Conservation (phyloP, 345 rosid genomes). For the Trapa bicornis region DNA sequence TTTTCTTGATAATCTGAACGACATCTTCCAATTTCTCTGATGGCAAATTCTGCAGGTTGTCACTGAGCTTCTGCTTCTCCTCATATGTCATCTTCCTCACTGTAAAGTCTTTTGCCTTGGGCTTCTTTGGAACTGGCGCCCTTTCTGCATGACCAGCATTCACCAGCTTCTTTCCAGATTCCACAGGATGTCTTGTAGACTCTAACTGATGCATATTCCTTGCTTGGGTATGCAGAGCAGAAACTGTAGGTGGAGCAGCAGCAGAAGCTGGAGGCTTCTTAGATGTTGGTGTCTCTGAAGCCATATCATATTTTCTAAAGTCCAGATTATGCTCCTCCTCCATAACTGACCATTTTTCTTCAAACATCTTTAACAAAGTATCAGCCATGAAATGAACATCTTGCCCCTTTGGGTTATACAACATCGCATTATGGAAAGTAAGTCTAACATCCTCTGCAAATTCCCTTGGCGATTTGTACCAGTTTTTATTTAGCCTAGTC, state of each 20-base stretch:
- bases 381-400: constrained; percentile 79
- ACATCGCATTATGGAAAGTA: constrained; percentile 72
- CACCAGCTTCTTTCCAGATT: constrained; percentile 15
- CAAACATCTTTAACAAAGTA: constrained; percentile 31
- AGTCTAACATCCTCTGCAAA: constrained; percentile 82
- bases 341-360: constrained; percentile 48
- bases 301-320: constrained; percentile 16
- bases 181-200: constrained; percentile 25
- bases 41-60: constrained; percentile 59
- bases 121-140: constrained; percentile 28
- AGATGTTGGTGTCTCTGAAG: constrained; percentile 17
- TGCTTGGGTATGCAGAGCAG: constrained; percentile 11
- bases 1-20: constrained; percentile 76
- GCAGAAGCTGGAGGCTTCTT: constrained; percentile 18
- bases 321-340: constrained; percentile 25
- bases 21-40: constrained; percentile 58
- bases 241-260: constrained; percentile 12
- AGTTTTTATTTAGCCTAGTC: constrained; percentile 44
- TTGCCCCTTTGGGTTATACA: constrained; percentile 77
- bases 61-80: constrained; percentile 73
- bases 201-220: constrained; percentile 32
- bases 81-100: constrained; percentile 61
- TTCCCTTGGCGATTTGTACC: constrained; percentile 56
- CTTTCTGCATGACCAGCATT: constrained; percentile 15
- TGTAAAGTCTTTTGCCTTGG: constrained; percentile 24